phyloP scores from a whole-genome alignment of 371 early-diverging fungal genomes.

The Rhizopus delemar region DNA sequence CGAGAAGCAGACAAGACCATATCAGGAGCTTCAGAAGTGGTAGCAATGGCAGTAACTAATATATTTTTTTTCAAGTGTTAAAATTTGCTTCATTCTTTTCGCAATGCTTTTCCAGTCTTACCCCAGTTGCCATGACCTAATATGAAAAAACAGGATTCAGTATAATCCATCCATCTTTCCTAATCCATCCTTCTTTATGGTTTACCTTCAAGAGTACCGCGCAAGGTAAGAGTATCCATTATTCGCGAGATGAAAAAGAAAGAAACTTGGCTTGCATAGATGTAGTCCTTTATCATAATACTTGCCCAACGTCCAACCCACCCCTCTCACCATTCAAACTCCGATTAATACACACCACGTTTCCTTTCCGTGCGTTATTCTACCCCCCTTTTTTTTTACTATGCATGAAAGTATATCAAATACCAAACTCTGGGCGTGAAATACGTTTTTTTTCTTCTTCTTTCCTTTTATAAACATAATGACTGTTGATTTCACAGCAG shows the following conservation, averaged over 20 bases:
- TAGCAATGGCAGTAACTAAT: conserved; percentile 91
- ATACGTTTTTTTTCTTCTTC: background rate
- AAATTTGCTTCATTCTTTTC: background rate
- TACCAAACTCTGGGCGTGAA: background rate
- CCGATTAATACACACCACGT: background rate
- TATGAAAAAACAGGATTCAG: conserved; percentile 1
- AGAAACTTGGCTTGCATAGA: conserved; percentile 21
- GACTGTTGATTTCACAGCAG: background rate
- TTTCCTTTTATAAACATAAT: background rate
- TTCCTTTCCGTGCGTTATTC: too few species aligned
- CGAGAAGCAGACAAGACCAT: conserved; percentile 93
- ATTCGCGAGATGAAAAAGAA: conserved; percentile 48
- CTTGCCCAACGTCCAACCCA: background rate
- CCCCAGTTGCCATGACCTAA: conserved; percentile 46
- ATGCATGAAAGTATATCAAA: too few species aligned
- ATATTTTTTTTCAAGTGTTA: background rate
- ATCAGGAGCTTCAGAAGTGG: conserved; percentile 91
- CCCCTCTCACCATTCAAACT: background rate
- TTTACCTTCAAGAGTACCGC: conserved; percentile 46
- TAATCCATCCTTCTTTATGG: conserved; percentile 14
- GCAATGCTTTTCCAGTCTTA: conserved; percentile 13
- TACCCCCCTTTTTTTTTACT: too few species aligned
- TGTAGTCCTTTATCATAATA: background rate
- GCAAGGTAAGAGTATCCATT: conserved; percentile 46
- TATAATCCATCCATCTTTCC: conserved; percentile 7